These are phyloP conservation scores for Hippophae tibetana DNA, from an alignment of 306 rosid species.

Conservation along the genomic window DNA sequence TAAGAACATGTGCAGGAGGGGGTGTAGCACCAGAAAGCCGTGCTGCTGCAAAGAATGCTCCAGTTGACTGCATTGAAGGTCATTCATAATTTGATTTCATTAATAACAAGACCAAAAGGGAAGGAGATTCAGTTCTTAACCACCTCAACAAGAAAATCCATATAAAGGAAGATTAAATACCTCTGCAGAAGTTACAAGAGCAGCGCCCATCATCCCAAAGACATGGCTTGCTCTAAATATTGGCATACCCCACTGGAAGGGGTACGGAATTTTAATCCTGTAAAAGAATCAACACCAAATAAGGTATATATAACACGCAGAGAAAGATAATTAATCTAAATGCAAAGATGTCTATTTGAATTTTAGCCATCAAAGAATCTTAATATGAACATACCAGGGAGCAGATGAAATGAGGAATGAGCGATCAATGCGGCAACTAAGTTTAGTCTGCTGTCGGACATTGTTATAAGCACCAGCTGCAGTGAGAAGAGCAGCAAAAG, in stretches of 20 bases:
- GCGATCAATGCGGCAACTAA: slow-evolving; percentile 74
- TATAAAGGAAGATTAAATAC: slow-evolving; percentile 17
- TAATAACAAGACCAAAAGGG: background rate
- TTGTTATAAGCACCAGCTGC: slow-evolving; percentile 73
- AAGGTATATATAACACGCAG: background rate
- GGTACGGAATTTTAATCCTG: slow-evolving; percentile 80
- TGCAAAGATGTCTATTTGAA: background rate
- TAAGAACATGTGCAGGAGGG: slow-evolving; percentile 73
- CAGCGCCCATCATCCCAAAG: slow-evolving; percentile 95
- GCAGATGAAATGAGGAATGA: slow-evolving; percentile 57
- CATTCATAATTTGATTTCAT: slow-evolving; percentile 1
- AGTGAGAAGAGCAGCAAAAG: slow-evolving; percentile 80
- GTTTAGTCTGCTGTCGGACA: slow-evolving; percentile 39
- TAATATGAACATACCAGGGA: slow-evolving; percentile 51
- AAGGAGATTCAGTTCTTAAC: background rate
- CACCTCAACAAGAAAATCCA: background rate
- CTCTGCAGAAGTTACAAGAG: slow-evolving; percentile 85
- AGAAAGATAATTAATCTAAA: slow-evolving; percentile 7
- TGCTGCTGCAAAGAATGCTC: slow-evolving; percentile 71
- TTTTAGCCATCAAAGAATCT: background rate
- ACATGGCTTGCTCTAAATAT: slow-evolving; percentile 90
- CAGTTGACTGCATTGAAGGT: slow-evolving; percentile 67
- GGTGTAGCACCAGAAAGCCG: slow-evolving; percentile 98
- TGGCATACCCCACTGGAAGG: slow-evolving; percentile 95
- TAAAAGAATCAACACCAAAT: slow-evolving; percentile 17